A percentile compares a stretch with the other conserved stretches of the same genome.
Evolutionary conservation across 257 asterid genomes (phyloP).

Genomic region (Rauvolfia tetraphylla): DNA sequence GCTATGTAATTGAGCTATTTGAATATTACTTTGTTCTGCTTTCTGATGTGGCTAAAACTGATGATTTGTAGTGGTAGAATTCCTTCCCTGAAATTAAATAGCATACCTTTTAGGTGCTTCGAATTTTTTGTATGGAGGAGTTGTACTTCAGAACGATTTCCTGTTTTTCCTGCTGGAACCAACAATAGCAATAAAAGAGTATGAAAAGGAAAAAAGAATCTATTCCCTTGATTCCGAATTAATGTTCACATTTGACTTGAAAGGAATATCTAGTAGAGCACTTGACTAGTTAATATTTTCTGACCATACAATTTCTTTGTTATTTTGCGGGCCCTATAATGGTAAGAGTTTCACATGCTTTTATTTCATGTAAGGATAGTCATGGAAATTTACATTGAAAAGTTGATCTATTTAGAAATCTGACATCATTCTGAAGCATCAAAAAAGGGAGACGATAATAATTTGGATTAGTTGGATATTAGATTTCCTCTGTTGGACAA

Average conservation of each 20-base stretch:
- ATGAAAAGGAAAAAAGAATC: not conserved
- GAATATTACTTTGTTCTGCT: not conserved
- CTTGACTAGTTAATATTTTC: not conserved
- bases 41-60: not conserved
- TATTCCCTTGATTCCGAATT: not conserved
- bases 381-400: not conserved
- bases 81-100: not conserved
- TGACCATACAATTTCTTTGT: not conserved
- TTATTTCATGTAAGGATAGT: not conserved
- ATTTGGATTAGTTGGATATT: not conserved
- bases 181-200: no score
- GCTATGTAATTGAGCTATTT: not conserved
- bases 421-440: not conserved
- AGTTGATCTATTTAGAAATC: not conserved
- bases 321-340: not conserved
- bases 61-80: not conserved
- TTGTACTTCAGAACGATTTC: no score
- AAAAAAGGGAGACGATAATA: not conserved
- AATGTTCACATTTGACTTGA: not conserved
- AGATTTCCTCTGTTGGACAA: not conserved
- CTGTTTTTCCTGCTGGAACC: no score
- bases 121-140: no score
- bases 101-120: not conserved
- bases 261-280: not conserved
- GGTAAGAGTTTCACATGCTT: not conserved